Conservation (phyloP, 495 filamentous ascomycete genomes). For the Stereocaulon alpinum region DNA sequence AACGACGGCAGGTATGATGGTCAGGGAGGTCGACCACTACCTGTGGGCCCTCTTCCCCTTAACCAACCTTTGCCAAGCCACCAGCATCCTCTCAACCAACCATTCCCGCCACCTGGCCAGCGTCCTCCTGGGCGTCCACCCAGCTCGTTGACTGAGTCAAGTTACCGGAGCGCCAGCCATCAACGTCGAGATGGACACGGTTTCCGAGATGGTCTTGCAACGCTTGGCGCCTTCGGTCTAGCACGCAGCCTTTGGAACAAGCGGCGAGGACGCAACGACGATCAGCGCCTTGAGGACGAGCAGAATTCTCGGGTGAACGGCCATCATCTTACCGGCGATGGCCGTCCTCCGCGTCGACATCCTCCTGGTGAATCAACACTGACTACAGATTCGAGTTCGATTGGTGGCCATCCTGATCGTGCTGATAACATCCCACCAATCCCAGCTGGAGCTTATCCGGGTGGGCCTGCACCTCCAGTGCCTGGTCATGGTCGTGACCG, state of each 20-base stretch:
- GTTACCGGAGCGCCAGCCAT: constrained; percentile 33
- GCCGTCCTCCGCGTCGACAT: constrained; percentile 45
- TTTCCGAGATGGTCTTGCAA: constrained; percentile 53
- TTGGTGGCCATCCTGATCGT: constrained; percentile 30
- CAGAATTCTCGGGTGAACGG: constrained; percentile 44
- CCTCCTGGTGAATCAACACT: constrained; percentile 38
- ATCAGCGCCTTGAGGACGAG: constrained; percentile 56
- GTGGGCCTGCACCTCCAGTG: constrained; percentile 25
- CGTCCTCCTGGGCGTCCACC: constrained; percentile 6
- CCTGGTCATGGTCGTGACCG: constrained; percentile 7
- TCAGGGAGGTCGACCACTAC: constrained; percentile 3
- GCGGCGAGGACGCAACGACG: constrained; percentile 49
- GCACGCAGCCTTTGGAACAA: constrained; percentile 55
- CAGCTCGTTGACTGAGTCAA: constrained; percentile 28
- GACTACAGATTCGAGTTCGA: constrained; percentile 37
- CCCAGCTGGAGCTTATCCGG: constrained; percentile 30
- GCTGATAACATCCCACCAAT: constrained; percentile 28
- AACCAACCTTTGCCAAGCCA: constrained; percentile 28
- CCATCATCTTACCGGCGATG: constrained; percentile 49
- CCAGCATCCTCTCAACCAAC: constrained; percentile 35
- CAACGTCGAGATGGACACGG: constrained; percentile 38
- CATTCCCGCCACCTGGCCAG: constrained; percentile 5
- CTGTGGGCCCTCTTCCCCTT: constrained; percentile 7
- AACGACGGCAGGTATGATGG: constrained; percentile 9
- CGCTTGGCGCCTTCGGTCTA: constrained; percentile 55